phyloP scores from a whole-genome alignment of 2,329 filamentous ascomycete genomes.

The Epichloe scottii region DNA sequence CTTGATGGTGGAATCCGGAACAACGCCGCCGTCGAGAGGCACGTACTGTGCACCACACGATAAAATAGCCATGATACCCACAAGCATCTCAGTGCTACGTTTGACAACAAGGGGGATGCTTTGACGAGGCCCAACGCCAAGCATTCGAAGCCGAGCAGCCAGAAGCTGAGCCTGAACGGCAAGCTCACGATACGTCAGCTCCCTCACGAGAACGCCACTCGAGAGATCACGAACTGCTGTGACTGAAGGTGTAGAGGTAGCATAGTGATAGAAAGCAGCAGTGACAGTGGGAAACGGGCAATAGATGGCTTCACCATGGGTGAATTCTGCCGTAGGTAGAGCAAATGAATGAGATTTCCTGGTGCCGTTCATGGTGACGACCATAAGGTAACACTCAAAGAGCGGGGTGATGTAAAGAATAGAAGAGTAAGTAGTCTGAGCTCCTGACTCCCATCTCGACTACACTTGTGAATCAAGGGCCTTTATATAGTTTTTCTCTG shows the following conservation, averaged over 20 bases:
- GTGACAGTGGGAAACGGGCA: constrained; percentile 26
- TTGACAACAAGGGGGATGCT: constrained; percentile 43
- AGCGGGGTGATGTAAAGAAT: not conserved
- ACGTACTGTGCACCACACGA: constrained; percentile 47
- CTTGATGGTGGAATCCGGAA: constrained; percentile 33
- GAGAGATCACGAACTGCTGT: constrained; percentile 27
- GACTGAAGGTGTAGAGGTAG: constrained; percentile 21
- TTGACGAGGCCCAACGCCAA: constrained; percentile 30
- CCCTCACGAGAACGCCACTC: constrained; percentile 10
- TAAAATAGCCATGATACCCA: constrained; percentile 43
- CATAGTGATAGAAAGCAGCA: constrained; percentile 26
- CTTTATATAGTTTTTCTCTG: constrained; percentile 10
- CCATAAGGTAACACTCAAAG: constrained; percentile 2
- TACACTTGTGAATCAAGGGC: constrained; percentile 2
- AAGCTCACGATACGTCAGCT: constrained; percentile 33
- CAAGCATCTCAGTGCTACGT: constrained; percentile 42
- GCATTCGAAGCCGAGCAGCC: constrained; percentile 23
- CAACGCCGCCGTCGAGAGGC: constrained; percentile 43
- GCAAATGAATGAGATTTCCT: constrained; percentile 4
- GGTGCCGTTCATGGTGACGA: constrained; percentile 7
- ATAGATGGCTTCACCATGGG: constrained; percentile 9
- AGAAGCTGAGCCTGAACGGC: constrained; percentile 29
- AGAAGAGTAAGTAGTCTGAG: constrained; percentile 1
- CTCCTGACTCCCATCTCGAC: not conserved
- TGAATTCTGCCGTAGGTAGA: constrained; percentile 6